Percentiles rank a stretch among this genome's conserved stretches.
Evolutionary conservation across 768 basidiomycete species (phyloP).

Genomic region (Hygrocybe punicea): DNA sequence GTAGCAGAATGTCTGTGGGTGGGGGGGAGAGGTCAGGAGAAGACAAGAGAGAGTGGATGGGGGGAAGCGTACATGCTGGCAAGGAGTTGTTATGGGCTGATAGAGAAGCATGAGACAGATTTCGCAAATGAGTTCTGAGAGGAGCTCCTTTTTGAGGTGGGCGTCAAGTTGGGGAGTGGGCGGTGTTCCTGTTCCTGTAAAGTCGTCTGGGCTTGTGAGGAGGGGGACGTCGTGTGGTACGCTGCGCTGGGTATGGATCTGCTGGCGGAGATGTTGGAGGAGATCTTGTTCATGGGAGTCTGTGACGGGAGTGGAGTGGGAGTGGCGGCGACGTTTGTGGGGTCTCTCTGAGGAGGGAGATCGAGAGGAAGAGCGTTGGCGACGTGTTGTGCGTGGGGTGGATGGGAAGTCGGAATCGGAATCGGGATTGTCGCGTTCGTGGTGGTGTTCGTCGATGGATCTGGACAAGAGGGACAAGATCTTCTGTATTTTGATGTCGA

Average conservation of each 20-base stretch:
- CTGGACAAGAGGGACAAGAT: slow-evolving; percentile 45
- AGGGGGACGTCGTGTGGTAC: slow-evolving; percentile 4
- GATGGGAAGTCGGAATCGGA: too few species aligned
- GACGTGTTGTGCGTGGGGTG: slow-evolving; percentile 13
- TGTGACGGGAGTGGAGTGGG: background rate
- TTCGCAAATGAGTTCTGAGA: slow-evolving; percentile 78
- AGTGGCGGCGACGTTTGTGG: background rate
- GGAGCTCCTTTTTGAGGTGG: slow-evolving; percentile 55
- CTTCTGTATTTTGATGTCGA: slow-evolving; percentile 60
- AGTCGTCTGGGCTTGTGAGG: slow-evolving; percentile 12
- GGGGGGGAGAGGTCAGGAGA: slow-evolving; percentile 13
- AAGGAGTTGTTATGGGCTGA: slow-evolving; percentile 88
- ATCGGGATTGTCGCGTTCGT: too few species aligned
- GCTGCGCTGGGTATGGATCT: slow-evolving; percentile 22
- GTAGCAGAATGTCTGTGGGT: slow-evolving; percentile 77
- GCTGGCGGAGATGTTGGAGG: slow-evolving; percentile 37
- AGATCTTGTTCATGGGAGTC: slow-evolving; percentile 25
- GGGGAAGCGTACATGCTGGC: slow-evolving; percentile 77
- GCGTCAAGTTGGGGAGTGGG: slow-evolving; percentile 14
- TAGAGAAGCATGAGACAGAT: slow-evolving; percentile 84
- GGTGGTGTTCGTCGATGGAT: background rate
- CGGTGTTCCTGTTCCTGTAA: slow-evolving; percentile 1
- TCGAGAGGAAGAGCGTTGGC: slow-evolving; percentile 12
- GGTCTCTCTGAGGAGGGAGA: background rate
- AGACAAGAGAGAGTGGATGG: background rate